Conservation (phyloP, 805 yeast genomes). For the Candida silvicultrix region DNA sequence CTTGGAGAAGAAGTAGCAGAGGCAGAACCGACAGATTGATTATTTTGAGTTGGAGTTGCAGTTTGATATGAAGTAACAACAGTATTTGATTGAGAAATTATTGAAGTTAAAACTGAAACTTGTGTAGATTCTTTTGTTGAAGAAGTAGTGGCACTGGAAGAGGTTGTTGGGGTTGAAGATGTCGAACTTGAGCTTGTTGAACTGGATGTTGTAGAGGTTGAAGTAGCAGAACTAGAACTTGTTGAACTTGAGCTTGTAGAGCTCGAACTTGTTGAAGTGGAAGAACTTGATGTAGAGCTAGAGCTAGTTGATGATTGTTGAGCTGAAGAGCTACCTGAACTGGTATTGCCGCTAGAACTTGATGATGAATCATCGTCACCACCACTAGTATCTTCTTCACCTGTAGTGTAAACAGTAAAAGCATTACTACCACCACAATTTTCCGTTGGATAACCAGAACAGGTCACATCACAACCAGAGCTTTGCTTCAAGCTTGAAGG, state of each 20-base stretch:
- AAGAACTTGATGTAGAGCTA: conserved; percentile 1
- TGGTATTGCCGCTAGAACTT: neutral
- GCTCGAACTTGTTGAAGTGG: conserved; percentile 8
- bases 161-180: conserved; percentile 7
- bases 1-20: neutral
- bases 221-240: conserved; percentile 3
- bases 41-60: neutral
- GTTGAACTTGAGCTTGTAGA: conserved; percentile 5
- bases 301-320: conserved; percentile 3
- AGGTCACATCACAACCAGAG: conserved; percentile 35
- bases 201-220: conserved; percentile 12
- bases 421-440: conserved; percentile 57
- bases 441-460: conserved; percentile 59
- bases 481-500: conserved; percentile 26
- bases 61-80: neutral
- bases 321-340: conserved; percentile 1
- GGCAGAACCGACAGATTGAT: neutral
- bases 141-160: conserved; percentile 5
- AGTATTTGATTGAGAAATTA: neutral
- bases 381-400: conserved; percentile 17
- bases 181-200: conserved; percentile 9
- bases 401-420: conserved; percentile 36
- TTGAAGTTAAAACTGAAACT: neutral
- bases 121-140: conserved; percentile 3
- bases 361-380: conserved; percentile 1